Conservation (phyloP, 2,329 filamentous ascomycete species). For the Arachnomyces sp. region DNA sequence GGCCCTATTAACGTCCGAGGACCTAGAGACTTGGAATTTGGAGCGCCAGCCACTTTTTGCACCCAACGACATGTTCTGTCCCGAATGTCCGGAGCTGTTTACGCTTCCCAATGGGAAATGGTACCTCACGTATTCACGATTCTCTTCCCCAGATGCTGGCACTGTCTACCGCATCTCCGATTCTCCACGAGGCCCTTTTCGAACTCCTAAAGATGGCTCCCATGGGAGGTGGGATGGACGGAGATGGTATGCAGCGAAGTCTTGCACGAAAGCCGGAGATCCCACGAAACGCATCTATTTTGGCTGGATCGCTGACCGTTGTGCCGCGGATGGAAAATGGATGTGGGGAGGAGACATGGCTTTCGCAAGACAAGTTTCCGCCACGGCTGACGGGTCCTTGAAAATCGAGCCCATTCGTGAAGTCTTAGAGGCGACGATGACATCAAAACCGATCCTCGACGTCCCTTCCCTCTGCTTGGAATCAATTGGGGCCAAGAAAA, state of each 20-base stretch:
- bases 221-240: constrained; percentile 29
- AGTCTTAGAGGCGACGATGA: background rate
- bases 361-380: constrained; percentile 25
- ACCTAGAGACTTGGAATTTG: constrained; percentile 25
- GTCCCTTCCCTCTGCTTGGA: background rate
- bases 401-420: constrained; percentile 11
- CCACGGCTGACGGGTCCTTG: constrained; percentile 20
- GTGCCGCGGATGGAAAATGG: constrained; percentile 28
- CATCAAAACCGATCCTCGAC: background rate
- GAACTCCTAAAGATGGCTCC: constrained; percentile 28
- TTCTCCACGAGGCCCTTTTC: constrained; percentile 28
- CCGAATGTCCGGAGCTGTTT: constrained; percentile 33
- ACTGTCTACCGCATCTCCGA: constrained; percentile 32
- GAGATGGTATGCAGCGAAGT: constrained; percentile 33
- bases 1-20: constrained; percentile 26
- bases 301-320: constrained; percentile 30
- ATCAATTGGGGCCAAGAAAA: background rate
- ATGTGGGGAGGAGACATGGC: constrained; percentile 32
- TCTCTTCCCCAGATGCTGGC: constrained; percentile 26
- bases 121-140: constrained; percentile 19
- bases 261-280: constrained; percentile 14
- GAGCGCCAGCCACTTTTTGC: constrained; percentile 25
- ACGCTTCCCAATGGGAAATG: constrained; percentile 28
- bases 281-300: constrained; percentile 25
- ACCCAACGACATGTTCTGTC: constrained; percentile 30